Conservation (phyloP, 2,329 filamentous ascomycete species). For the Beauveria varroae region DNA sequence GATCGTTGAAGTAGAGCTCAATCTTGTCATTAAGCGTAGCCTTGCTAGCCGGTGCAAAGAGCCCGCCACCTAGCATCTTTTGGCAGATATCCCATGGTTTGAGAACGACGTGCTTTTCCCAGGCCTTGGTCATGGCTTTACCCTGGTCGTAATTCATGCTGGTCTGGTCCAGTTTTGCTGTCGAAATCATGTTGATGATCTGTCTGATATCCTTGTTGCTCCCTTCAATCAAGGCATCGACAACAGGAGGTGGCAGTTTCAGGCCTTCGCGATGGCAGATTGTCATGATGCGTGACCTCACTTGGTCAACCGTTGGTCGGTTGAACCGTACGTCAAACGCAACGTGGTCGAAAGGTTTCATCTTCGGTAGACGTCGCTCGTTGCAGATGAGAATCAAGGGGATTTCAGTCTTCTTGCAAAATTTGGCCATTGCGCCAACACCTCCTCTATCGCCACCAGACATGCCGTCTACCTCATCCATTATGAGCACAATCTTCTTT, state of each 20-base stretch:
- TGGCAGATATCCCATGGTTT: conserved; percentile 98
- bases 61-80: conserved; percentile 81
- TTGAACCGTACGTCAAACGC: conserved; percentile 82
- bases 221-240: conserved; percentile 92
- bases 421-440: conserved; percentile 85
- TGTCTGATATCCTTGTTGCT: conserved; percentile 94
- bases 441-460: conserved; percentile 93
- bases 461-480: conserved; percentile 99
- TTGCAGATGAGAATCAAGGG: conserved; percentile 98
- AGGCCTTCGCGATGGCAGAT: conserved; percentile 89
- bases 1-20: conserved; percentile 98
- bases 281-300: conserved; percentile 86
- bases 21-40: conserved; percentile 94
- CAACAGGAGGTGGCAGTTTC: conserved; percentile 72
- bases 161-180: conserved; percentile 78
- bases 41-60: conserved; percentile 79
- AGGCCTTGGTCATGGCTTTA: conserved; percentile 92
- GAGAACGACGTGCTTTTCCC: conserved; percentile 94
- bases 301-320: conserved; percentile 82
- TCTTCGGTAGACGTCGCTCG: conserved; percentile 85
- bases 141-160: conserved; percentile 77
- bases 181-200: conserved; percentile 97
- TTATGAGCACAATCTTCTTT: conserved; percentile 92
- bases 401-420: conserved; percentile 91
- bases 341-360: conserved; percentile 92